Evolutionary conservation across 176 grass and related monocot genomes (phyloP), one percentile per base, ranked within the genome.

Genomic region (Tuctoria greenei): DNA sequence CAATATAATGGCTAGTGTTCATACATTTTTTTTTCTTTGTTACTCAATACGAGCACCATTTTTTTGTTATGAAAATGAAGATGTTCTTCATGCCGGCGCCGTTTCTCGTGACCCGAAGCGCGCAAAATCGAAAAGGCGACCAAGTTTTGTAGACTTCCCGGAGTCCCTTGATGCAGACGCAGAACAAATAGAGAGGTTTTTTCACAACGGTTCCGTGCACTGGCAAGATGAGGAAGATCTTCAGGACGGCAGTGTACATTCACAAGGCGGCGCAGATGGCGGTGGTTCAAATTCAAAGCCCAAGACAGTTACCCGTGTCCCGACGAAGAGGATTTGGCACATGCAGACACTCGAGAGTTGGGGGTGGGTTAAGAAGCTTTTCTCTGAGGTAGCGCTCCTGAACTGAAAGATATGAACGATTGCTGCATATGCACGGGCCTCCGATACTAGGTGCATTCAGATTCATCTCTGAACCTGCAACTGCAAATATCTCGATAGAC

Each of bases 11-110:
- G 37, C 28, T 44, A 10, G n/a, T 20, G 49, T 46, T 74, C 25
- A 37, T n/a, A n/a, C n/a, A n/a, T n/a, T n/a, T n/a, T n/a, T n/a
- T n/a, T n/a, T n/a, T n/a, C n/a, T n/a, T n/a, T n/a, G n/a, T n/a
- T n/a, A n/a, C n/a, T n/a, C n/a, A n/a, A n/a, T n/a, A n/a, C n/a
- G n/a, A n/a, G n/a, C n/a, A n/a, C n/a, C n/a, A n/a, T n/a, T n/a
- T n/a, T n/a, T n/a, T n/a, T n/a, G n/a, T n/a, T n/a, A n/a, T n/a
- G n/a, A n/a, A n/a, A n/a, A n/a, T n/a, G n/a, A 94, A 54, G 88
- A 94, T n/a, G 92, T 94, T 15, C 70, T 94, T 14, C 77, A 88
- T 0, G 92, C 88, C 5, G 82, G 88, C 66, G 68, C 61, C 4
- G 2, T 86, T 1, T 66, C 66, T 35, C 67, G 51, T 39, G 85